Evolutionary conservation across 106 monocot species (phyloP).

Genomic region (Triglochin maritima): DNA sequence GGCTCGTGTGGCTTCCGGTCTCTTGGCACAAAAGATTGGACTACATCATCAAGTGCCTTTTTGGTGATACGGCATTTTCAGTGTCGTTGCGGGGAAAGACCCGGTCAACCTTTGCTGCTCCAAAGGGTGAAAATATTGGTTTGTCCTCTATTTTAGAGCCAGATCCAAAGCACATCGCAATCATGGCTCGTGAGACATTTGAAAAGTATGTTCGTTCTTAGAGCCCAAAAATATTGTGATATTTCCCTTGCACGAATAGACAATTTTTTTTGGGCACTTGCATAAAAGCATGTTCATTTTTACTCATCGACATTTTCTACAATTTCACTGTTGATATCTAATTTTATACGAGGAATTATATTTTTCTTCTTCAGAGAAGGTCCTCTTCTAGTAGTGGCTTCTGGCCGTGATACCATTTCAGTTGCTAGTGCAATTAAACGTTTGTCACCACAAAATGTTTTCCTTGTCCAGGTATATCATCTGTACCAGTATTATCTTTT

Average conservation of each 20-base stretch:
- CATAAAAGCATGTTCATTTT: neutral
- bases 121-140: constrained; percentile 49
- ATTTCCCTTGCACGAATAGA: no score
- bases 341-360: neutral
- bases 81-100: constrained; percentile 27
- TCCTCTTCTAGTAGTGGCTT: constrained; percentile 83
- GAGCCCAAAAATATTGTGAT: neutral
- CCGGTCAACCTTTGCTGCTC: constrained; percentile 19
- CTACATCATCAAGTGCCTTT: constrained; percentile 36
- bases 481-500: constrained; percentile 5
- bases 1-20: constrained; percentile 79
- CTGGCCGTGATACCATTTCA: constrained; percentile 87
- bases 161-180: constrained; percentile 68
- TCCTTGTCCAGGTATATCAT: constrained; percentile 69
- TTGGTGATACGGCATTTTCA: constrained; percentile 40
- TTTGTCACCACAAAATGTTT: constrained; percentile 66
- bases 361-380: constrained; percentile 75
- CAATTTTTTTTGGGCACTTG: neutral
- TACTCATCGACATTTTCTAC: neutral
- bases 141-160: constrained; percentile 82
- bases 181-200: constrained; percentile 67
- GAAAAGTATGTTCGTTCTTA: constrained; percentile 55
- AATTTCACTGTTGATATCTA: neutral
- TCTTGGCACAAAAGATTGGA: constrained; percentile 61
- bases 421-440: constrained; percentile 62